Evolutionary conservation across 2,329 filamentous ascomycete species (phyloP), one percentile per base, ranked within the genome.

Genomic region (Tolypocladium pustulatum): DNA sequence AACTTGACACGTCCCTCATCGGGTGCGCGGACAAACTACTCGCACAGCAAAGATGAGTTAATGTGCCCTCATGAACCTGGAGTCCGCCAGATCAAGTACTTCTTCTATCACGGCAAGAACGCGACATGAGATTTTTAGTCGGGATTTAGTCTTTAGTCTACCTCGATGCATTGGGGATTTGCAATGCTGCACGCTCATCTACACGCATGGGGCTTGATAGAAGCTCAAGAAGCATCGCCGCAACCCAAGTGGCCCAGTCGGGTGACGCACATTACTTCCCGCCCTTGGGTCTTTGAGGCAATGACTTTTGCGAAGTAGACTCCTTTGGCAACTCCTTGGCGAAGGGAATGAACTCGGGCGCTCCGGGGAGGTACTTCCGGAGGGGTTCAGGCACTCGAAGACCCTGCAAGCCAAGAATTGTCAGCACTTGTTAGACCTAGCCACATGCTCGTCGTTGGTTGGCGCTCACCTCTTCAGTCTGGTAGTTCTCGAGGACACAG

Each of bases 401-500:
- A 62, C 91, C 90, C 80, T 90, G 62, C 27, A 38, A 37, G 27
- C 37, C 27, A 34, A 27, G 8, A 22, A 46, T 17, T 46, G 46
- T 54, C 15, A 58, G 36, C 17, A 17, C 15, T 32, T 25, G 5
- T 12, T 20, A 36, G 10, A 38, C 30, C 4, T 20, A 34, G 17
- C 25, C 46, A 20, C n/a, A n/a, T 51, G n/a, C 37, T 30, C 40
- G 13, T 32, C 34, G 3, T 7, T 34, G 40, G 41, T 54, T 43
- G 36, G 69, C 66, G 72, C 82, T 73, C 75, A 87, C 87, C 65
- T 93, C 89, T 68, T 91, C 86, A 0, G 87, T 94, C 78, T 99
- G 94, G 75, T 93, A 97, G 76, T 97, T 99, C 77, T 99, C 94
- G 43, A 99, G 82, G 51, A 99, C 81, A 72, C 93, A 97, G 81